Conservation (phyloP, 495 filamentous ascomycete genomes). For the Aspergillus conjunctus region DNA sequence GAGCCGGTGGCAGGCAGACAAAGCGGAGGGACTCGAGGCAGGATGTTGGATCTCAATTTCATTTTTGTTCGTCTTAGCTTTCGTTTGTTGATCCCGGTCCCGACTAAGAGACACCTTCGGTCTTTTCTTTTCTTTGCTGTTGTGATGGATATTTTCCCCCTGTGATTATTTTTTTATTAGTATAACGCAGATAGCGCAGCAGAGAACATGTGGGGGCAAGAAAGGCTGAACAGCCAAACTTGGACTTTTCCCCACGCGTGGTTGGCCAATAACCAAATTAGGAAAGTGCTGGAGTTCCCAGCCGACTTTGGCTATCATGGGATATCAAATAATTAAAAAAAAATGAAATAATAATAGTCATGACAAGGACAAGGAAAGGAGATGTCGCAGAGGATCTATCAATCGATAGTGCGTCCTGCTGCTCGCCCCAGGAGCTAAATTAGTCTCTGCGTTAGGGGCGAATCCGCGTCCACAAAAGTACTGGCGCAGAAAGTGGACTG, state of each 20-base stretch:
- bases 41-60: neutral
- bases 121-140: neutral
- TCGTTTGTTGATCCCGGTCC: neutral
- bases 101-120: neutral
- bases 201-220: slow-evolving; percentile 2
- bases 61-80: neutral
- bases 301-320: slow-evolving; percentile 4
- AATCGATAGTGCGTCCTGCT: slow-evolving; percentile 23
- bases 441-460: slow-evolving; percentile 28
- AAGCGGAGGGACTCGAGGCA: neutral
- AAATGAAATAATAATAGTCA: slow-evolving; percentile 10
- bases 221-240: neutral
- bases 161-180: neutral
- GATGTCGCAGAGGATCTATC: slow-evolving; percentile 18
- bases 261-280: neutral
- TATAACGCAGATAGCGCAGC: slow-evolving; percentile 1
- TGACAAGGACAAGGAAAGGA: slow-evolving; percentile 13
- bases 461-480: slow-evolving; percentile 16
- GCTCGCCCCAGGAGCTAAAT: slow-evolving; percentile 21
- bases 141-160: neutral
- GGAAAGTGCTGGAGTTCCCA: slow-evolving; percentile 1
- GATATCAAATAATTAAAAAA: slow-evolving; percentile 17
- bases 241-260: neutral
- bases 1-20: neutral
- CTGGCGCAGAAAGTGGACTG: slow-evolving; percentile 16